Conservation (phyloP, 2,329 filamentous ascomycete species). For the Cyphellophora europaea region DNA sequence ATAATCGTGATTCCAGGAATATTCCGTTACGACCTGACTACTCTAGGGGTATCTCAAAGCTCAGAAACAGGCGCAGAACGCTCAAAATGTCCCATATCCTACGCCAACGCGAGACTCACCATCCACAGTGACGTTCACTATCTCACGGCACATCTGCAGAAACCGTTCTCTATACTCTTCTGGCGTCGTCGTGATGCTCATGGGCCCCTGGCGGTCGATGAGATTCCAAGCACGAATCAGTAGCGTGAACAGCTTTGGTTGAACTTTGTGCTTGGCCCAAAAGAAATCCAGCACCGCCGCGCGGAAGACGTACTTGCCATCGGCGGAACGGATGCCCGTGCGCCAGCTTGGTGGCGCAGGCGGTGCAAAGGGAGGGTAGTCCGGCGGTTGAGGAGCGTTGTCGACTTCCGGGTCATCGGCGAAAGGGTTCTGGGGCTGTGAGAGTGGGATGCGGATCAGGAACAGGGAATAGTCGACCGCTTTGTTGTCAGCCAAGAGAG, state of each 20-base stretch:
- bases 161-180: conserved; percentile 56
- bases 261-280: conserved; percentile 63
- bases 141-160: conserved; percentile 40
- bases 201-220: conserved; percentile 55
- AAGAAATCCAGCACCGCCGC: conserved; percentile 66
- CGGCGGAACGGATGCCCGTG: conserved; percentile 49
- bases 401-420: conserved; percentile 7
- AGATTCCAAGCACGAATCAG: conserved; percentile 56
- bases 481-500: conserved; percentile 52
- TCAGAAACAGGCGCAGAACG: too few species aligned
- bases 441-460: conserved; percentile 48
- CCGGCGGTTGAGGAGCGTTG: background rate
- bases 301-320: conserved; percentile 59
- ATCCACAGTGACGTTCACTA: conserved; percentile 26
- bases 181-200: conserved; percentile 65
- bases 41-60: too few species aligned
- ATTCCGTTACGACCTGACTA: too few species aligned
- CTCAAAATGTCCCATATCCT: too few species aligned
- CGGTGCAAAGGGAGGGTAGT: conserved; percentile 19
- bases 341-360: conserved; percentile 45
- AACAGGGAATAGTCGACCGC: conserved; percentile 71
- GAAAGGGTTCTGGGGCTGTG: conserved; percentile 21
- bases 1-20: too few species aligned
- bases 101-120: too few species aligned
- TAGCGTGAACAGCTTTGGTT: conserved; percentile 49